These are phyloP conservation scores for Butyriboletus loyo DNA, from an alignment of 768 basidiomycete species.

Conservation along the genomic window DNA sequence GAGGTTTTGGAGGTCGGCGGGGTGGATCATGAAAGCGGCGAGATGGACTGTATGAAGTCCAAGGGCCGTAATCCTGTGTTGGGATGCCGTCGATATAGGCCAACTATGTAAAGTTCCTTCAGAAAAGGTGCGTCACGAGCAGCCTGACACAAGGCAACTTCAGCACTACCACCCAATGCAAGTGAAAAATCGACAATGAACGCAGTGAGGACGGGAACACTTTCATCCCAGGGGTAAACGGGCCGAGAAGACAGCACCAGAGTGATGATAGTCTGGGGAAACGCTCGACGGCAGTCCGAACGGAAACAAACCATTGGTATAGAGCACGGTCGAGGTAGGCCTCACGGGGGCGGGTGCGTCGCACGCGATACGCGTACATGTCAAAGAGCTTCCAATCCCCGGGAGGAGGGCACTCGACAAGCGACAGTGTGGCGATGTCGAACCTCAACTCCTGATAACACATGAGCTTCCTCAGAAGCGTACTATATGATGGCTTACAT, in stretches of 20 bases:
- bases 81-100: neutral
- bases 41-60: slow-evolving; percentile 10
- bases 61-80: neutral
- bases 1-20: slow-evolving; percentile 5
- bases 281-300: slow-evolving; percentile 7
- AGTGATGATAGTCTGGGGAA: slow-evolving; percentile 15
- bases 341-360: slow-evolving; percentile 1
- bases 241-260: slow-evolving; percentile 8
- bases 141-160: slow-evolving; percentile 13
- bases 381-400: slow-evolving; percentile 16
- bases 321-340: slow-evolving; percentile 11
- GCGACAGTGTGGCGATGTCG: slow-evolving; percentile 1
- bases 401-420: slow-evolving; percentile 11
- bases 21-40: slow-evolving; percentile 5
- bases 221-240: slow-evolving; percentile 7
- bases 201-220: slow-evolving; percentile 17
- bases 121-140: slow-evolving; percentile 13
- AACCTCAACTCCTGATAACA: slow-evolving; percentile 2
- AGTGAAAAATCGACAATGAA: slow-evolving; percentile 4
- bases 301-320: slow-evolving; percentile 14
- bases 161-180: slow-evolving; percentile 10
- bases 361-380: slow-evolving; percentile 16
- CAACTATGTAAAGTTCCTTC: slow-evolving; percentile 6
- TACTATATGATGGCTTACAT: neutral
- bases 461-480: neutral